A percentile compares a stretch with the other conserved stretches of the same genome.
Evolutionary conservation across 139 green algal species (phyloP).

Genomic region (Edaphochlamys debaryana): DNA sequence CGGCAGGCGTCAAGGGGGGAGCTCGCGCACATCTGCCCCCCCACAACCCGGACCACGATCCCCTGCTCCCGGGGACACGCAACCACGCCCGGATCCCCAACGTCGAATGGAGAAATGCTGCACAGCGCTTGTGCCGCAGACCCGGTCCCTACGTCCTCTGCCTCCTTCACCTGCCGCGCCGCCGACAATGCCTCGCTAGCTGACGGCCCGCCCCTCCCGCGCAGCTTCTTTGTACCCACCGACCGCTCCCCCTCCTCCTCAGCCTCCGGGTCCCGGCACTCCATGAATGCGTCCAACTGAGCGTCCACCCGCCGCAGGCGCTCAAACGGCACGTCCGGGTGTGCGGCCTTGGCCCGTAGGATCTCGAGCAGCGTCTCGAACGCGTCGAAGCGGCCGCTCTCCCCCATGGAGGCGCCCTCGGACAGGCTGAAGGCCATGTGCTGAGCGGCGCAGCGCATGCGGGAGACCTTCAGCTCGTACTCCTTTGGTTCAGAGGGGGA

Average conservation of each 20-base stretch:
- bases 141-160: background rate
- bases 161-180: no score
- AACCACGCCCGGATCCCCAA: background rate
- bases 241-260: no score
- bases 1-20: no score
- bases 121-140: background rate
- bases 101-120: slow-evolving; percentile 20
- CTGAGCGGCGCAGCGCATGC: slow-evolving; percentile 45
- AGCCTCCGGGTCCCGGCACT: background rate
- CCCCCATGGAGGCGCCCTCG: slow-evolving; percentile 42
- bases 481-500: no score
- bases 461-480: slow-evolving; percentile 16
- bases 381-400: slow-evolving; percentile 43
- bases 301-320: slow-evolving; percentile 20
- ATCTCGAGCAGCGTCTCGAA: slow-evolving; percentile 52
- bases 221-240: no score
- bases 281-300: slow-evolving; percentile 10
- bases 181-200: no score
- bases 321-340: slow-evolving; percentile 27
- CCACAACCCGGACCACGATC: no score
- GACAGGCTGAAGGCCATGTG: slow-evolving; percentile 41
- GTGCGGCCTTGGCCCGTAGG: slow-evolving; percentile 8
- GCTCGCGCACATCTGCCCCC: no score
- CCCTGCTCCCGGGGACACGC: no score
- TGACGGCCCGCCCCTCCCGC: no score